phyloP scores from a whole-genome alignment of 805 yeast species.

The Pichia cabralensis region DNA sequence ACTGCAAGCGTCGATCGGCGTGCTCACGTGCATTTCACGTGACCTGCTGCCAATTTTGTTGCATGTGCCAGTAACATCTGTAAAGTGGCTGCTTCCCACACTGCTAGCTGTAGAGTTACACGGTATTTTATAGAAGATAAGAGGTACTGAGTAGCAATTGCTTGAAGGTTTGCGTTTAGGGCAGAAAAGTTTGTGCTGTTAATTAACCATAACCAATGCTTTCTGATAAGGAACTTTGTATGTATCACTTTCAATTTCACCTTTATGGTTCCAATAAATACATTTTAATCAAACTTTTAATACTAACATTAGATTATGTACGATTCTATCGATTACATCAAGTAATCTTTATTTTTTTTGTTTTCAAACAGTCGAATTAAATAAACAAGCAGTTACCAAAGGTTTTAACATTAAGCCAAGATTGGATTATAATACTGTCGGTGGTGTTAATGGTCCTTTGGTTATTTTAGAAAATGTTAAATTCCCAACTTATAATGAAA shows the following conservation, averaged over 20 bases:
- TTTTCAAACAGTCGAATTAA: conserved; percentile 53
- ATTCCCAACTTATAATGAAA: conserved; percentile 88
- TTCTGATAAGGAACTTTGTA: conserved; percentile 33
- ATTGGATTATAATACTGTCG: conserved; percentile 89
- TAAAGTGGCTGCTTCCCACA: not conserved
- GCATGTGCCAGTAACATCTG: not conserved
- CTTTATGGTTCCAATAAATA: not conserved
- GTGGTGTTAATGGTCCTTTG: conserved; percentile 97
- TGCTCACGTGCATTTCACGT: not conserved
- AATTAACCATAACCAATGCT: conserved; percentile 18
- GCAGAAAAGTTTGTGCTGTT: not conserved
- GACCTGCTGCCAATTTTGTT: not conserved
- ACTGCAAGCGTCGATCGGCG: too few relatives aligned
- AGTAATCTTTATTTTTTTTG: not conserved
- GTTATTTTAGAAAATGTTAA: conserved; percentile 83
- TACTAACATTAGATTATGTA: too few relatives aligned
- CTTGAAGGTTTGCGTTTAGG: not conserved
- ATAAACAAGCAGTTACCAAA: conserved; percentile 85
- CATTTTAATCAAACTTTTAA: too few relatives aligned
- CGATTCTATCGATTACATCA: too few relatives aligned
- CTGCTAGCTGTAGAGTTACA: too few relatives aligned
- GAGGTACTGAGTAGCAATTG: not conserved
- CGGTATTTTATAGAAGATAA: too few relatives aligned
- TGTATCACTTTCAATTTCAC: conserved; percentile 11
- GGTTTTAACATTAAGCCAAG: conserved; percentile 90